Conservation (phyloP, 2,329 filamentous ascomycete species). For the Cladorrhinum sp. region DNA sequence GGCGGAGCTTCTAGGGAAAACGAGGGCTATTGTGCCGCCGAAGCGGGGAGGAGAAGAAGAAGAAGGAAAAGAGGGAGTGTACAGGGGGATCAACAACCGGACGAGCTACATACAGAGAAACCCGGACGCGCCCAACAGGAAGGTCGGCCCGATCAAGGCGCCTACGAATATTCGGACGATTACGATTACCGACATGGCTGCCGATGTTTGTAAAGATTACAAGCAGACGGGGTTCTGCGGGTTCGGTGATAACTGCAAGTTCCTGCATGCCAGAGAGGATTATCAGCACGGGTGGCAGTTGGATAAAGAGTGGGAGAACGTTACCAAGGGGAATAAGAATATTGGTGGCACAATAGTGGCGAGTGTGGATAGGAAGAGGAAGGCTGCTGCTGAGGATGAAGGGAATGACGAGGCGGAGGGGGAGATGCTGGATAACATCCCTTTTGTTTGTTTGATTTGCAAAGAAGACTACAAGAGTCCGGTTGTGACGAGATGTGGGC, state of each 20-base stretch:
- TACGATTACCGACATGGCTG: conserved; percentile 85
- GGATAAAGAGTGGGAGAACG: conserved; percentile 88
- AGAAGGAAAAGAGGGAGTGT: conserved; percentile 71
- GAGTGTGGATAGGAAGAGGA: conserved; percentile 49
- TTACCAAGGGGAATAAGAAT: conserved; percentile 68
- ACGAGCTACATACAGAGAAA: conserved; percentile 77
- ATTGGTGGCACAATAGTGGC: conserved; percentile 60
- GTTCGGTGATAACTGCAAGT: conserved; percentile 80
- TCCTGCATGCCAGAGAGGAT: conserved; percentile 71
- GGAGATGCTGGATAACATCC: conserved; percentile 75
- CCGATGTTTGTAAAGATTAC: conserved; percentile 87
- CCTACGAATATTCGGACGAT: conserved; percentile 87
- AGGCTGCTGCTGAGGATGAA: conserved; percentile 39
- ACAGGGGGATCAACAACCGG: conserved; percentile 72
- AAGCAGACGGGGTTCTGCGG: conserved; percentile 60
- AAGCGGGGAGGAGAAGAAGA: conserved; percentile 26
- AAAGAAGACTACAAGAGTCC: conserved; percentile 73
- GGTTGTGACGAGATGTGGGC: conserved; percentile 83
- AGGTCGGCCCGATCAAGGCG: conserved; percentile 83
- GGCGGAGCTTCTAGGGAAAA: conserved; percentile 47
- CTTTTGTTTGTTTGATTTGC: conserved; percentile 88
- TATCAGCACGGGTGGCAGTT: conserved; percentile 94
- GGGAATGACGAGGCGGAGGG: conserved; percentile 67
- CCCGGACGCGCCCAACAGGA: conserved; percentile 64
- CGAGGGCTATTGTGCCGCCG: conserved; percentile 44